These are phyloP conservation scores for Saccharomycopsis javanensis DNA, from an alignment of 805 yeast genomes.

Conservation along the genomic window DNA sequence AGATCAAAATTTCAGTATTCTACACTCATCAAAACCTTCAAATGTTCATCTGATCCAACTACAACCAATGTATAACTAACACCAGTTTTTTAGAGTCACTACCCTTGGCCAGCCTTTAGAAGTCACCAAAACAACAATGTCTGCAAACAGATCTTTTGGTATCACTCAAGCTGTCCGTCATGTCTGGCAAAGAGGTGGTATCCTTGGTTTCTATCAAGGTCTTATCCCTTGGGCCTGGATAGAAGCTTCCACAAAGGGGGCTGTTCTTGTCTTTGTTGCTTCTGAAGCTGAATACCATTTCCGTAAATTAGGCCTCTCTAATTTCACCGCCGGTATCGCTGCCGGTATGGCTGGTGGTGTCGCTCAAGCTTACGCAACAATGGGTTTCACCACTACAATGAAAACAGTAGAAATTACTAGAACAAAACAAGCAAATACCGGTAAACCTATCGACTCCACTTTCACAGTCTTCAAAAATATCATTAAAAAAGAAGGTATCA, in stretches of 20 bases:
- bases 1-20: too few relatives aligned
- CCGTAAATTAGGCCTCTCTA: conserved; percentile 51
- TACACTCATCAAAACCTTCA: too few relatives aligned
- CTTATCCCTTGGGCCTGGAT: conserved; percentile 99
- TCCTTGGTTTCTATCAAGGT: conserved; percentile 91
- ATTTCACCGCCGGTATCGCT: conserved; percentile 80
- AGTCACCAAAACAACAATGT: conserved; percentile 95
- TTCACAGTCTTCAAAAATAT: conserved; percentile 83
- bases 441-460: conserved; percentile 63
- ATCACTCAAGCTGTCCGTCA: conserved; percentile 57
- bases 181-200: conserved; percentile 92
- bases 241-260: conserved; percentile 98
- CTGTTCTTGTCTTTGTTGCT: conserved; percentile 84
- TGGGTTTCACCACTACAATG: conserved; percentile 99
- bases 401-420: conserved; percentile 97
- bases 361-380: conserved; percentile 90
- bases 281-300: conserved; percentile 83
- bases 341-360: conserved; percentile 97
- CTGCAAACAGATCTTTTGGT: conserved; percentile 76
- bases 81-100: conserved; percentile 42
- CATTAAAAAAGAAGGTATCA: conserved; percentile 75
- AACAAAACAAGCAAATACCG: conserved; percentile 61
- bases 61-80: too few relatives aligned
- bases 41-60: too few relatives aligned
- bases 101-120: conserved; percentile 96